Evolutionary conservation across 2,329 filamentous ascomycete genomes (phyloP).

Genomic region (Aspergillaceae sp.): DNA sequence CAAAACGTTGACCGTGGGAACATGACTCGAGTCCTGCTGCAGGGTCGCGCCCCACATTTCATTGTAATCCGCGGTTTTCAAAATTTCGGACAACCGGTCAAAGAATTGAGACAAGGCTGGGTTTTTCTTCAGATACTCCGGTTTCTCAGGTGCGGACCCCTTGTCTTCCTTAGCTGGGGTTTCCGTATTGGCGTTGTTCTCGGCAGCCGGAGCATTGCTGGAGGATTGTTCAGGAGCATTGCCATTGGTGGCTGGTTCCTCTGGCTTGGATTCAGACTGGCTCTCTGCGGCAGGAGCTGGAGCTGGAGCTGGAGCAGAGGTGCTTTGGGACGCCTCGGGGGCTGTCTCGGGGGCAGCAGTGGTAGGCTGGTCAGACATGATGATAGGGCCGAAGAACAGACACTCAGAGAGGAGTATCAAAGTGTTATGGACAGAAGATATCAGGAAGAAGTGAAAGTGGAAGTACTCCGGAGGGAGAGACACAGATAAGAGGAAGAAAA

Average conservation of each 20-base stretch:
- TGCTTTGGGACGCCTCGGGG: too few species aligned
- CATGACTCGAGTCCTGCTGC: conserved; percentile 39
- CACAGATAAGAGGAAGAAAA: background rate
- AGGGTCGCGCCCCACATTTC: conserved; percentile 87
- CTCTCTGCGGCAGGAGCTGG: conserved; percentile 1
- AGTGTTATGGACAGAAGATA: background rate
- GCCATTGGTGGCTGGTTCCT: conserved; percentile 6
- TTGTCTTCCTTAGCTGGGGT: conserved; percentile 7
- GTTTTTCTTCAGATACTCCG: conserved; percentile 30
- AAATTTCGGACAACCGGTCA: conserved; percentile 49
- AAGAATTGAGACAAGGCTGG: conserved; percentile 49
- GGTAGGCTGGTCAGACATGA: conserved; percentile 13
- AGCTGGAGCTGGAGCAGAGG: background rate
- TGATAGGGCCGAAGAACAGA: background rate
- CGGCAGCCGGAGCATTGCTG: conserved; percentile 4
- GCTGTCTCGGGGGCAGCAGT: conserved; percentile 2
- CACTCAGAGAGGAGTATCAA: background rate
- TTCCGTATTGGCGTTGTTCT: background rate
- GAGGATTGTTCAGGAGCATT: background rate
- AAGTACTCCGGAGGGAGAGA: background rate
- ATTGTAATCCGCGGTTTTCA: conserved; percentile 50
- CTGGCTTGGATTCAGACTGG: conserved; percentile 7
- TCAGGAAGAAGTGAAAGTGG: background rate
- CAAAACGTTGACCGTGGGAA: conserved; percentile 73
- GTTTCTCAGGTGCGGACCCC: conserved; percentile 19